Percentiles rank a stretch among this genome's conserved stretches.
Conservation (phyloP, 2,329 filamentous ascomycete genomes). For the Penicillium sp. region DNA sequence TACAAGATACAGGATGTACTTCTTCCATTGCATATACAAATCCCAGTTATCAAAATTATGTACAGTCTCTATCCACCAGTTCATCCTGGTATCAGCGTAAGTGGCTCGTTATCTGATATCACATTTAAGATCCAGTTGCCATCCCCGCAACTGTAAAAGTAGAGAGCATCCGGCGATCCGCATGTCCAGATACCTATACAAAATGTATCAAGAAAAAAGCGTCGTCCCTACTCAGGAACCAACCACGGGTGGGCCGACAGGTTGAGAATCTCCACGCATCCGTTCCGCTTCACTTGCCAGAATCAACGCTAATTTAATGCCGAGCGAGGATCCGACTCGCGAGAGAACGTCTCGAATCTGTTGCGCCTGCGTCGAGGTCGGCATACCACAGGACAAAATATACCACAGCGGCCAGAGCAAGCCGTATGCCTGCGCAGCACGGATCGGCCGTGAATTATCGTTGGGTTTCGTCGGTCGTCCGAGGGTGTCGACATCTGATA, state of each 20-base stretch:
- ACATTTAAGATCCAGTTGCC: background rate
- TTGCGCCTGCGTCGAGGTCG: conserved; percentile 38
- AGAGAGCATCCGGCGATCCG: no score
- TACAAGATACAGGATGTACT: background rate
- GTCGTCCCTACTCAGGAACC: background rate
- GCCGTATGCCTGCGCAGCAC: conserved; percentile 41
- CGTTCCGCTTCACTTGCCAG: conserved; percentile 33
- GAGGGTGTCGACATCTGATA: conserved; percentile 41
- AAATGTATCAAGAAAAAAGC: background rate
- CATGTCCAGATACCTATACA: background rate
- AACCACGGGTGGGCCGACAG: conserved; percentile 4
- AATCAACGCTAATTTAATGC: conserved; percentile 43
- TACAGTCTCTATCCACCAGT: background rate
- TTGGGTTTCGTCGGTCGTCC: conserved; percentile 34
- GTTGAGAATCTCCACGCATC: conserved; percentile 12
- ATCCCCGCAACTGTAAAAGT: no score
- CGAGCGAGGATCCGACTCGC: conserved; percentile 40
- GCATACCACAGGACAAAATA: conserved; percentile 40
- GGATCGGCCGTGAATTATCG: conserved; percentile 30
- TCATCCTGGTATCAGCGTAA: background rate
- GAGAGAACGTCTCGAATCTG: conserved; percentile 38
- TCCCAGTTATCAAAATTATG: background rate
- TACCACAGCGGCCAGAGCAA: conserved; percentile 50
- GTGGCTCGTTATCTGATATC: background rate
- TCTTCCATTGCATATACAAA: background rate